These are phyloP conservation scores for Niebla homalea DNA, from an alignment of 495 filamentous ascomycete genomes.

Conservation along the genomic window DNA sequence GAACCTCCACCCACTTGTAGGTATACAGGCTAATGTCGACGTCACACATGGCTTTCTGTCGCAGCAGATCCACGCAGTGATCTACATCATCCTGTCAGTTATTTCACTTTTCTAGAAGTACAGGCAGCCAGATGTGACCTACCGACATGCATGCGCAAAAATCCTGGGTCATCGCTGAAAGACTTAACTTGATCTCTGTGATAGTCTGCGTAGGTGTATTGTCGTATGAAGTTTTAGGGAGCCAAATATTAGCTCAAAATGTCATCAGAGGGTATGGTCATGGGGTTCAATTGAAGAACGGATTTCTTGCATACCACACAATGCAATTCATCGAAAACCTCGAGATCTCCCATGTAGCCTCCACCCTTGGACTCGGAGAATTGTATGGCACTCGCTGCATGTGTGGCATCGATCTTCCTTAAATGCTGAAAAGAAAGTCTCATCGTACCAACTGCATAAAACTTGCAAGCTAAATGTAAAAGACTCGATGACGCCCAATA, in stretches of 20 bases:
- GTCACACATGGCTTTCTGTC: constrained; percentile 10
- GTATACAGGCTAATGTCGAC: constrained; percentile 1
- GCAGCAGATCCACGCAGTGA: constrained; percentile 7
- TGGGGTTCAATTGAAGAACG: background rate
- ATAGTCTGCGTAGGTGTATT: background rate
- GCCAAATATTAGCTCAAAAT: background rate
- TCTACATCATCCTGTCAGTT: background rate
- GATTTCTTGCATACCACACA: constrained; percentile 9
- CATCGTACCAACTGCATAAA: background rate
- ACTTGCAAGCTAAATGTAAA: background rate
- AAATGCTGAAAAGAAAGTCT: background rate
- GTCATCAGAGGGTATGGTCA: background rate
- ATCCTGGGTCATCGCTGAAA: background rate
- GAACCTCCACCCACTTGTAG: constrained; percentile 3
- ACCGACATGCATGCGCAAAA: background rate
- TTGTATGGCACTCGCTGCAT: background rate
- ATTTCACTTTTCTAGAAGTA: too few species aligned
- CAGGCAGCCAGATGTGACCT: background rate
- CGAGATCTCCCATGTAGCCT: constrained; percentile 14
- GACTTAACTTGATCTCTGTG: background rate
- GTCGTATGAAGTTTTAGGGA: background rate
- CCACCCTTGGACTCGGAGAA: constrained; percentile 7
- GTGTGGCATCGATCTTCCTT: constrained; percentile 4
- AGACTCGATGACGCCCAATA: too few species aligned
- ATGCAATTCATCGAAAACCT: constrained; percentile 17